Evolutionary conservation across 2,329 filamentous ascomycete genomes (phyloP), one percentile per base, ranked within the genome.

Genomic region (Colletotrichum cereale): DNA sequence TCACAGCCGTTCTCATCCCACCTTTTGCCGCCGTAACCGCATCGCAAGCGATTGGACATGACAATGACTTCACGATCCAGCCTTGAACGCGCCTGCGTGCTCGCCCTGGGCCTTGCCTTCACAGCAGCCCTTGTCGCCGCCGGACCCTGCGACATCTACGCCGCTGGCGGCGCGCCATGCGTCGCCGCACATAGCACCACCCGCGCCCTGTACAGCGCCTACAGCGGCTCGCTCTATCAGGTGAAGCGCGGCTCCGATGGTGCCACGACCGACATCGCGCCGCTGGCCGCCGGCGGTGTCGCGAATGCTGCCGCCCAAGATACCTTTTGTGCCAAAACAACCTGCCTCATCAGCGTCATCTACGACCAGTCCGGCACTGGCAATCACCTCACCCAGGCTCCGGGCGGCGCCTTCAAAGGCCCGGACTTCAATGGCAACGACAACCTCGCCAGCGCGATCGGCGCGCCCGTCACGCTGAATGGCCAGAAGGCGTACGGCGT

Each of bases 111-210:
- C 29, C 76, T 86, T 24, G 73, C 79, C 63, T 80, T 78, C 69
- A 76, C 79, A 3, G 74, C 77, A 66, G 80, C 83, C 10, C 76
- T 88, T 38, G 86, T 83, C 50, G 76, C 81, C 24, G 87, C 88
- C 48, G 89, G 84, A 16, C 89, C 90, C 11, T 92, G 89, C 75
- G 90, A 92, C 73, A 84, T 91, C 72, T 92, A 91, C 79, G 77
- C 84, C 1, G 82, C 84, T 0, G 89, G 88, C 0, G 84, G 84
- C 62, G 90, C 88, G 1, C 88, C 89, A n/a, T 92, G 90, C 75
- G 80, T 91, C 14, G 90, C 90, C 0, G 90, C 90, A 0, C 89
- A 91, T 77, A 87, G 87, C 77, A 91, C 89, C n/a, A 91, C 89
- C 67, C 86, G 90, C 5, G 88, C 89, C 21, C 78, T 92, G 8